Conservation (phyloP, 2,329 filamentous ascomycete species). For the Trichoderma polysporum region DNA sequence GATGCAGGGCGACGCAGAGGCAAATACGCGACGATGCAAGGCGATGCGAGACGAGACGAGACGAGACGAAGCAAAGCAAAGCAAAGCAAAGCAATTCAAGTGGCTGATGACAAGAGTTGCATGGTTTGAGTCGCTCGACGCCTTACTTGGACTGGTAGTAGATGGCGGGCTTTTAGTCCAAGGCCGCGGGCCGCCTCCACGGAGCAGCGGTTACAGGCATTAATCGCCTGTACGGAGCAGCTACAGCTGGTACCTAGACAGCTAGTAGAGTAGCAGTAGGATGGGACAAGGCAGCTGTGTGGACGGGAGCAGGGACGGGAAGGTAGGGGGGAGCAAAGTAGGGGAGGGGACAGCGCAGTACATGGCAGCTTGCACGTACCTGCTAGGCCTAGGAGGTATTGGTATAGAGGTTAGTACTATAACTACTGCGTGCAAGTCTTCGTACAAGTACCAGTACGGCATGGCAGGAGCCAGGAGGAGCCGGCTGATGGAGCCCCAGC, state of each 20-base stretch:
- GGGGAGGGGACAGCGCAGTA: constrained; percentile 1
- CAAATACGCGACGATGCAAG: not conserved
- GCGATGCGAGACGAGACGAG: constrained; percentile 6
- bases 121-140: not conserved
- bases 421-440: not conserved
- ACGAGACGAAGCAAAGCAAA: not conserved
- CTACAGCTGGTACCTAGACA: not conserved
- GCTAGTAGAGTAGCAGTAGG: not conserved
- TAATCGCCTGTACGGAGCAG: not conserved
- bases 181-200: not conserved
- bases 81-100: not conserved
- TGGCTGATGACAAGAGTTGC: not conserved
- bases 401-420: too few species aligned
- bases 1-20: not conserved
- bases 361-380: not conserved
- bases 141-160: too few species aligned
- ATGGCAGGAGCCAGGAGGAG: not conserved
- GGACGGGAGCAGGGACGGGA: constrained; percentile 1
- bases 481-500: not conserved
- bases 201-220: constrained; percentile 1
- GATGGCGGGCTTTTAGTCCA: not conserved
- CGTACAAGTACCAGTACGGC: not conserved
- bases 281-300: not conserved
- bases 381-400: too few species aligned
- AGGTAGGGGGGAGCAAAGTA: not conserved